Conservation (phyloP, 805 yeast species). For the Wickerhamiella sorbophila region DNA sequence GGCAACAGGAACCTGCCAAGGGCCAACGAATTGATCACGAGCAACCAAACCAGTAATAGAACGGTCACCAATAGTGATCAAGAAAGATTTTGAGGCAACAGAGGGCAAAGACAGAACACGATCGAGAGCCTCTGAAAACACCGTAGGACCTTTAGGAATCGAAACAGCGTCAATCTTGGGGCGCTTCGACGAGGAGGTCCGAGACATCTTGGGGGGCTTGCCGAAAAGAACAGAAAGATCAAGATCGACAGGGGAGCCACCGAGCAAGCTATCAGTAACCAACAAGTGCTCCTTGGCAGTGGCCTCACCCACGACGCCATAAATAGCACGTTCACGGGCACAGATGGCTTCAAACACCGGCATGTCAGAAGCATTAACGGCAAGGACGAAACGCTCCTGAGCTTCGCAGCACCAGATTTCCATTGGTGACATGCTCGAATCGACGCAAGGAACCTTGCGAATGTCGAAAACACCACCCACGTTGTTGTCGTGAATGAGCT, state of each 20-base stretch:
- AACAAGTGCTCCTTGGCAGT: slow-evolving; percentile 72
- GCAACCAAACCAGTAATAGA: slow-evolving; percentile 94
- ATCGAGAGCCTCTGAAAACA: slow-evolving; percentile 49
- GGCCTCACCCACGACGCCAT: slow-evolving; percentile 89
- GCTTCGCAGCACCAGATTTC: slow-evolving; percentile 99
- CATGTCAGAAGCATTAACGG: slow-evolving; percentile 70
- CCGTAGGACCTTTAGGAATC: slow-evolving; percentile 18
- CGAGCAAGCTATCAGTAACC: slow-evolving; percentile 64
- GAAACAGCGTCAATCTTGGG: slow-evolving; percentile 30
- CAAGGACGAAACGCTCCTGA: slow-evolving; percentile 93
- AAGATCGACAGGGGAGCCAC: slow-evolving; percentile 66
- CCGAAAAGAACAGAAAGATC: slow-evolving; percentile 94
- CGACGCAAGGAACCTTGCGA: slow-evolving; percentile 77
- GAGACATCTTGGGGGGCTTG: slow-evolving; percentile 90
- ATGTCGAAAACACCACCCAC: slow-evolving; percentile 89
- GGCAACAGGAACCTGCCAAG: slow-evolving; percentile 99
- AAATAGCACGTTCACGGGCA: slow-evolving; percentile 91
- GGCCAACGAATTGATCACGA: slow-evolving; percentile 97
- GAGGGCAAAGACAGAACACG: slow-evolving; percentile 83
- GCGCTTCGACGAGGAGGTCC: slow-evolving; percentile 50
- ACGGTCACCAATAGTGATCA: slow-evolving; percentile 97
- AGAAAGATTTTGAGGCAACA: slow-evolving; percentile 87
- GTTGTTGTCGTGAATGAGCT: slow-evolving; percentile 91
- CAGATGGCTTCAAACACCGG: slow-evolving; percentile 63
- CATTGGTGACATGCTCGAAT: slow-evolving; percentile 98